Percentiles rank a stretch among this genome's conserved stretches.
Conservation (phyloP, 2,329 filamentous ascomycete species). For the Aspergillus pseudonomiae region DNA sequence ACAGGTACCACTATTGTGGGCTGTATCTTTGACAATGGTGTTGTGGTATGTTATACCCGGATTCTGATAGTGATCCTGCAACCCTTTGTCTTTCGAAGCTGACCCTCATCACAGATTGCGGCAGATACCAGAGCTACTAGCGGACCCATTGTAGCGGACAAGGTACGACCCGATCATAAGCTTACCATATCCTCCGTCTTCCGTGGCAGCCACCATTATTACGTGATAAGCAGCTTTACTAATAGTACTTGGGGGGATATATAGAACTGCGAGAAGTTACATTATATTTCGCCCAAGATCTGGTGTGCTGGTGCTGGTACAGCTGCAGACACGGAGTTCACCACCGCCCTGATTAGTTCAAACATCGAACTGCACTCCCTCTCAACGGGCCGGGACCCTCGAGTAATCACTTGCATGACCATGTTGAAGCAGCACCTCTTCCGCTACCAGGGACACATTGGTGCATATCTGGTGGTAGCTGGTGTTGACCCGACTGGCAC, state of each 20-base stretch:
- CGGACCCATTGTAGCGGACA: constrained; percentile 98
- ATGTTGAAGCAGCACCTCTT: constrained; percentile 99
- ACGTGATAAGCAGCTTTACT: background rate
- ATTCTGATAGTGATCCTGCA: constrained; percentile 2
- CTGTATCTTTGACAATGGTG: constrained; percentile 93
- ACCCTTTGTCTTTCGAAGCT: constrained; percentile 18
- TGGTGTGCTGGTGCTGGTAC: constrained; percentile 99
- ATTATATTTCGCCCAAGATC: constrained; percentile 98
- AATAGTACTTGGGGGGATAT: background rate
- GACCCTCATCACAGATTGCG: constrained; percentile 68
- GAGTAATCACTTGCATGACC: constrained; percentile 99
- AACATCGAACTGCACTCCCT: constrained; percentile 97
- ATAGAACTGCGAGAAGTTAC: constrained; percentile 97
- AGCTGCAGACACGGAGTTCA: constrained; percentile 98
- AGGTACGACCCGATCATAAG: constrained; percentile 54
- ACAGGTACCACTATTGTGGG: constrained; percentile 99
- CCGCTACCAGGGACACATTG: constrained; percentile 96
- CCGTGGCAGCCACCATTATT: background rate
- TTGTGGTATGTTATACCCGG: constrained; percentile 68
- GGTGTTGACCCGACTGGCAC: constrained; percentile 94
- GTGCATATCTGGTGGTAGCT: constrained; percentile 95
- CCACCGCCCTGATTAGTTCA: constrained; percentile 95
- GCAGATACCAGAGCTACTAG: constrained; percentile 97
- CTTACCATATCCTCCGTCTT: background rate
- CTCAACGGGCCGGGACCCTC: constrained; percentile 92